phyloP scores from a whole-genome alignment of 148 eudicot genomes.

The Mesembryanthemum crystallinum region DNA sequence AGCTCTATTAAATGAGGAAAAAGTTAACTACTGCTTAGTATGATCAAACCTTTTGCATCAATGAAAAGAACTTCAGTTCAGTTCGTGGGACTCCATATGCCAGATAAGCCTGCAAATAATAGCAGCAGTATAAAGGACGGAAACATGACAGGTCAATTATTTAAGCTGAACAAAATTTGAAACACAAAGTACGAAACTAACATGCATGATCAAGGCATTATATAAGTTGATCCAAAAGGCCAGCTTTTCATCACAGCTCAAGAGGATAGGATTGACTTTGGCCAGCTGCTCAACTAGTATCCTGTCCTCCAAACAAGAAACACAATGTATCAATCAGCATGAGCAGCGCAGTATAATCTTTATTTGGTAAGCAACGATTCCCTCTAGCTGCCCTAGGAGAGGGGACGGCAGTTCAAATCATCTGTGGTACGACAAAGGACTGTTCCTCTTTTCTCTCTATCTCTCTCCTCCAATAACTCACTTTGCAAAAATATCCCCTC shows the following conservation, averaged over 20 bases:
- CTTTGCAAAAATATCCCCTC: too few relatives aligned
- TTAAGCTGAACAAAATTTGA: not conserved
- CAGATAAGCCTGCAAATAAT: slow-evolving; percentile 31
- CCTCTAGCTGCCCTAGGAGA: too few relatives aligned
- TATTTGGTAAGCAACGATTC: not conserved
- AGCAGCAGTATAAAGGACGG: slow-evolving; percentile 4
- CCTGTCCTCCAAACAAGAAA: slow-evolving; percentile 27
- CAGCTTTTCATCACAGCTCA: slow-evolving; percentile 37
- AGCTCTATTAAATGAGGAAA: too few relatives aligned
- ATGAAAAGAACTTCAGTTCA: slow-evolving; percentile 35
- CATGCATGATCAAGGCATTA: slow-evolving; percentile 40
- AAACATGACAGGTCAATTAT: not conserved
- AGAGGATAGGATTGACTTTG: slow-evolving; percentile 35
- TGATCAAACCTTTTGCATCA: slow-evolving; percentile 35
- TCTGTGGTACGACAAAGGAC: too few relatives aligned
- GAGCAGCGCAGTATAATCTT: not conserved
- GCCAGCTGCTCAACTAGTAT: slow-evolving; percentile 41
- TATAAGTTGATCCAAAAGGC: slow-evolving; percentile 42
- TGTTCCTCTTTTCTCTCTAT: too few relatives aligned
- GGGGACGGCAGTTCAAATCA: too few relatives aligned
- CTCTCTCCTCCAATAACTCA: too few relatives aligned
- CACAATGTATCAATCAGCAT: slow-evolving; percentile 18
- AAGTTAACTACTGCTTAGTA: not conserved
- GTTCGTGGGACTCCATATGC: slow-evolving; percentile 39
- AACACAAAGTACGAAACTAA: slow-evolving; percentile 19